Evolutionary conservation across 2,329 filamentous ascomycete species (phyloP).

Genomic region (Ascochyta rabiei): DNA sequence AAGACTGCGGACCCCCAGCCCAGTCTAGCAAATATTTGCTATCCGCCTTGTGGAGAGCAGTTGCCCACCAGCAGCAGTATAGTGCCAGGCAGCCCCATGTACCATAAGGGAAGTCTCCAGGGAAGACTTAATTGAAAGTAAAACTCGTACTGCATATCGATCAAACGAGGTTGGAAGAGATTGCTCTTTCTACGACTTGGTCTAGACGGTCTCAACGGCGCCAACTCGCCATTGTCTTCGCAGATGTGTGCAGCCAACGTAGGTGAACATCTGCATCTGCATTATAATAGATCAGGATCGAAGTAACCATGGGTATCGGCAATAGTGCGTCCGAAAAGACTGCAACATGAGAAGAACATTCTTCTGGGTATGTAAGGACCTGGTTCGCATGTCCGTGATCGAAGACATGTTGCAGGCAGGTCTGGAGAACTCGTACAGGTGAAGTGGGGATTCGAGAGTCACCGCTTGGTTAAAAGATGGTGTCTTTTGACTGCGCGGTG

Average conservation of each 20-base stretch:
- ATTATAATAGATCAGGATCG: no score
- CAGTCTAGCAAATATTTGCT: neutral
- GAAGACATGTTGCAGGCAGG: neutral
- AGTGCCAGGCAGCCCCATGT: neutral
- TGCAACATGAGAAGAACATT: no score
- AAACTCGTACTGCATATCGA: neutral
- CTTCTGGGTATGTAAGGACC: no score
- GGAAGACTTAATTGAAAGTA: no score
- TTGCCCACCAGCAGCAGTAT: neutral
- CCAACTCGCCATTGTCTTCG: no score
- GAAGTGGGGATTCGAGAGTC: neutral
- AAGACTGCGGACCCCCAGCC: neutral
- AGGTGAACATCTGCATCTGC: no score
- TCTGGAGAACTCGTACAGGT: neutral
- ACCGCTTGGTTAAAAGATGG: neutral
- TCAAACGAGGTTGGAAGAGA: neutral
- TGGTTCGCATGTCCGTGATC: neutral
- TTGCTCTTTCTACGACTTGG: neutral
- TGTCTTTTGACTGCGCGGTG: neutral
- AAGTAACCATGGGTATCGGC: no score
- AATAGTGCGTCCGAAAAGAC: no score
- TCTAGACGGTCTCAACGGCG: neutral
- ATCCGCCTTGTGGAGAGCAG: neutral
- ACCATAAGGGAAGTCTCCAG: no score
- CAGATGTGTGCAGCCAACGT: no score